phyloP scores from a whole-genome alignment of 2,329 filamentous ascomycete genomes.

The Beauveria medogensis region DNA sequence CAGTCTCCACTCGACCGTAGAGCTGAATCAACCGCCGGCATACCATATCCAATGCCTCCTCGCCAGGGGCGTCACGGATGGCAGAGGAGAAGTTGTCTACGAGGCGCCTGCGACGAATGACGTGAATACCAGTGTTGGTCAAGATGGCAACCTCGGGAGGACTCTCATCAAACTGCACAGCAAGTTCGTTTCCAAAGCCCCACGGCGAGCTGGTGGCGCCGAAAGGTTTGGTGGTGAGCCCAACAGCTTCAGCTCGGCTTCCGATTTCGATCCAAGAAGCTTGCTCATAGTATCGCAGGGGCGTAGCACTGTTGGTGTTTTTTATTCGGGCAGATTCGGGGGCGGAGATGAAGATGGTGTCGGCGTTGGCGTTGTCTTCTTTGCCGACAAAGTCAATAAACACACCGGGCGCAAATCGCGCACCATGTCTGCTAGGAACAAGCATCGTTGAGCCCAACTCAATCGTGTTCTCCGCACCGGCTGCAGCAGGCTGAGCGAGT shows the following conservation, averaged over 20 bases:
- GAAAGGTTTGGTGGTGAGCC: conserved; percentile 66
- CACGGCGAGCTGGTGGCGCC: conserved; percentile 57
- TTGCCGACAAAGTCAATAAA: conserved; percentile 77
- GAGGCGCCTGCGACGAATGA: conserved; percentile 73
- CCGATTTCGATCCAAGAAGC: conserved; percentile 67
- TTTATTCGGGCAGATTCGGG: conserved; percentile 85
- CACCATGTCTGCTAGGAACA: conserved; percentile 41
- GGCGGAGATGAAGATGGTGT: conserved; percentile 73
- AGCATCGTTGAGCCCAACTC: conserved; percentile 43
- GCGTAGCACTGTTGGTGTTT: conserved; percentile 42
- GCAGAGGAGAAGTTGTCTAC: conserved; percentile 88
- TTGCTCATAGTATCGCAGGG: conserved; percentile 64
- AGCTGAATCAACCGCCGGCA: conserved; percentile 74
- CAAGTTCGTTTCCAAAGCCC: conserved; percentile 91
- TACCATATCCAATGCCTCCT: conserved; percentile 74
- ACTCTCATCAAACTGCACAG: conserved; percentile 85
- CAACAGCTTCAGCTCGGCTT: conserved; percentile 68
- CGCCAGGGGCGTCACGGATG: conserved; percentile 63
- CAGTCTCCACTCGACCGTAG: conserved; percentile 83
- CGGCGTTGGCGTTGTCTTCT: conserved; percentile 48
- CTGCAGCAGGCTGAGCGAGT: conserved; percentile 13
- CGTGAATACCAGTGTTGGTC: conserved; percentile 83
- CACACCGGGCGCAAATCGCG: conserved; percentile 75
- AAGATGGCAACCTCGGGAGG: conserved; percentile 81
- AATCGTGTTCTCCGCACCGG: conserved; percentile 29